Conservation (phyloP, 345 rosid genomes). For the Populus davidiana region DNA sequence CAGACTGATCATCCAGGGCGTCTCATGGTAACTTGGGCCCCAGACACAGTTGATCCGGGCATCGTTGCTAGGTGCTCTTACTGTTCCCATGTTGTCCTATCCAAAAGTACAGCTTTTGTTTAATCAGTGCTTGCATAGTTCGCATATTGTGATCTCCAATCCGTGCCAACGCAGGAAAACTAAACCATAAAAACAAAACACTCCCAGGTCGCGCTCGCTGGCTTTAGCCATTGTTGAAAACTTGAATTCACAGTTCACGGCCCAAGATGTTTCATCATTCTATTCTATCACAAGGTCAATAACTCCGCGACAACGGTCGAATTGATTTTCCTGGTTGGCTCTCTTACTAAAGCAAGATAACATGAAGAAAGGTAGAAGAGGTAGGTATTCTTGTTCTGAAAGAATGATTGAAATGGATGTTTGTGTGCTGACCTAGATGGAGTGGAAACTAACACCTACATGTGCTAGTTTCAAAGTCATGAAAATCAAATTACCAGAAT, state of each 20-base stretch:
- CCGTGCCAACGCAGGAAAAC: background rate
- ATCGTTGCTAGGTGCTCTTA: background rate
- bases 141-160: background rate
- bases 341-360: conserved; percentile 7
- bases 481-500: background rate
- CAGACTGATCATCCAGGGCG: background rate
- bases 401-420: background rate
- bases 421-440: background rate
- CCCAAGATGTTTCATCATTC: background rate
- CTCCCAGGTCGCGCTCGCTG: background rate
- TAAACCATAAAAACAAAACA: background rate
- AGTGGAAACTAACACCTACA: background rate
- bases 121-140: no score
- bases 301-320: background rate
- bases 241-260: background rate
- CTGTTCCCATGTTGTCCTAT: background rate
- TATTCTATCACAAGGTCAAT: background rate
- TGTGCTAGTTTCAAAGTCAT: background rate
- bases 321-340: background rate
- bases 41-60: background rate
- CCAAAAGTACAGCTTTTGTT: background rate
- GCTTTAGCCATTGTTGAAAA: background rate
- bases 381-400: conserved; percentile 17
- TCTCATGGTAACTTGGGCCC: background rate
- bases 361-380: background rate